Evolutionary conservation across 192 early-diverging fungal species (phyloP), one percentile per base, ranked within the genome.

Genomic region (Backusella luteola): DNA sequence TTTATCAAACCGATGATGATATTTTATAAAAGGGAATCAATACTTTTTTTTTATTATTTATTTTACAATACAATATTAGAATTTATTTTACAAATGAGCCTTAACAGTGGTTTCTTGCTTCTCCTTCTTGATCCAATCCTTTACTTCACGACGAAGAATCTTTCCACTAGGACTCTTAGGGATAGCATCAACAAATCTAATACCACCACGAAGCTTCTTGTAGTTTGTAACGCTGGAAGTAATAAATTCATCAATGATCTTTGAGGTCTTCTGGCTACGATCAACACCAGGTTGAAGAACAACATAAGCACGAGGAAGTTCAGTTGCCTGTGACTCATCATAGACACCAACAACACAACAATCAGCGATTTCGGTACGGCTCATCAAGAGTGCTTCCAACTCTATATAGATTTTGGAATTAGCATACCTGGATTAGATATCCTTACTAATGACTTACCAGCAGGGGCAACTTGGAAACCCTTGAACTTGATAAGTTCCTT

Each of bases 401-500:
- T 94, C 78, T 80, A 52, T 70, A 68, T 21, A 52, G 32, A 32
- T 32, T 34, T 12, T 17, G 38, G 32, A 3, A 46, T 66, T 34
- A 26, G 32, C 3, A 63, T 15, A 46, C 67, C 6, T 32, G 0
- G 9, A 17, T 15, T 38, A 21, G 15, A 39, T 26, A 29, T 46
- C 9, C 38, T 39, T 39, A 39, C 11, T 0, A 4, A 32, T 52
- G 14, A 34, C 44, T 69, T 76, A 80, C 79, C 92, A 12, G 92
- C 91, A 49, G 92, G 91, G 0, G 92, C 83, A 39, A 94, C 88
- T 75, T 94, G 92, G 73, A 90, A 87, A 4, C 93, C 85, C 76
- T 94, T 94, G 86, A 88, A 91, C 74, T 95, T 95, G 86, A 95
- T 94, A 6, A 95, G 81, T 66, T 95, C 93, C 76, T 94, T 95